Base-by-base conservation (phyloP, 2,329 filamentous ascomycete species). In the Didymella pinodella region DNA sequence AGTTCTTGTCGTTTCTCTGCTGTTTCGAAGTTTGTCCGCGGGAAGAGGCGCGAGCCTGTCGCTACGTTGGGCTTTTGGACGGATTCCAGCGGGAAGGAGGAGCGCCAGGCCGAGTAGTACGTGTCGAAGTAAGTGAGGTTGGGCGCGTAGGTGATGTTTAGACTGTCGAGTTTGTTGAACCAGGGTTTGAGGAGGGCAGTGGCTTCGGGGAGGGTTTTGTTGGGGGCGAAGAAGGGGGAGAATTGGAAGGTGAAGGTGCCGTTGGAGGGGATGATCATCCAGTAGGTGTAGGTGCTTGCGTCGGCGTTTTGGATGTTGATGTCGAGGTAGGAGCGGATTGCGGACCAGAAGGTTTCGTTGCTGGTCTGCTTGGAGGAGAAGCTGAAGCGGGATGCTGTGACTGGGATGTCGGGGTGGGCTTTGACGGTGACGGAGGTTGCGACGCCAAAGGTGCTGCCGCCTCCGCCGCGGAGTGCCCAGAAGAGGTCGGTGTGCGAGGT, bases 341-440 rank as follows among this genome's bases (percentile, higher is more conserved):
- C 70, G 1, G 70, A 64, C 66, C 74, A 77, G 68, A 78, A 79
- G 0, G 65, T 74, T 68, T 79, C 62, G 72, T 67, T 67, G 20
- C 72, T 67, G 2, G 75, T 71, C 25, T 70, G 64, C 20, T 56
- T 60, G 20, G 71, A 74, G 1, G 67, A 69, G 41, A 78, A 73
- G 7, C 71, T 66, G 32, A 72, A 76, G 49, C 69, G 74, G 2
- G 67, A 67, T n/a, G 69, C 68, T 3, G 69, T 73, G 4, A 71
- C 74, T 5, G 70, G 67, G 3, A 69, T 59, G 28, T 75, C 73
- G 1, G 75, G 75, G 26, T 75, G 70, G 4, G 73, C 73, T 57
- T 70, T 71, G 26, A 77, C 71, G 4, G 74, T 75, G 3, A 75
- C 73, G 10, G 71, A 71, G 10, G 68, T 73, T 1, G 70, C 71